Base-by-base conservation (phyloP, 441 rosid genomes). In the Pelargonium australe region DNA sequence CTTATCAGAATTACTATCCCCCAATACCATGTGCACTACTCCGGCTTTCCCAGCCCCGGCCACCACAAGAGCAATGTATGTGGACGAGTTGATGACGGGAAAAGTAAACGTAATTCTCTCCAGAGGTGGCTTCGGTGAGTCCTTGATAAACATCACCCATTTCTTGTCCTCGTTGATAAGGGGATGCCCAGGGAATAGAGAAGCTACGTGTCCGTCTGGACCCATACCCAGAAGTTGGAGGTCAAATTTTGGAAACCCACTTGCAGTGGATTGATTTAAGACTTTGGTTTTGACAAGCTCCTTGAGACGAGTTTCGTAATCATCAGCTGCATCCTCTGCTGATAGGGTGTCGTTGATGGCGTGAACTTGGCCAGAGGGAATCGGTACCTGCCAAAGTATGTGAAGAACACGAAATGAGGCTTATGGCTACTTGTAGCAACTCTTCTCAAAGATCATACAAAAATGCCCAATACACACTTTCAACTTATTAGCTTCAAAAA, bases 191-290 rank as follows among this genome's bases (percentile, higher is more conserved):
- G 91, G 98, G 77, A 94, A 94, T 0, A 89, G 69, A 0, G 97
- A 94, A 2, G 98, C 98, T 11, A 89, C 83, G 0, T 94, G 98
- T 12, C 97, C 96, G 76, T 91, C 98, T 1, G 95, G 91, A 0
- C 96, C 98, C 92, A 88, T 87, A 45, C 97, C 98, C 0, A 91
- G 78, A 75, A 91, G 95, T 86, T 84, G 82, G 70, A 86, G 83
- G 80, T 94, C 97, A 25, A 94, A 94, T 67, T 83, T 89, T 0
- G 98, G 96, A 62, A 89, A 77, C 61, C 89, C 90, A 3, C 76
- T 87, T 0, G 76, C 23, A n/a, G 82, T 41, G 17, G 95, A 88
- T 43, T 70, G 57, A 1, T 73, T 79, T 41, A 89, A 16, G 51
- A 82, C 75, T 10, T 76, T 74, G 16, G 41, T 78, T 25, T 76